Evolutionary conservation across 345 rosid genomes (phyloP), one percentile per base, ranked within the genome.

Genomic region (Punica granatum): DNA sequence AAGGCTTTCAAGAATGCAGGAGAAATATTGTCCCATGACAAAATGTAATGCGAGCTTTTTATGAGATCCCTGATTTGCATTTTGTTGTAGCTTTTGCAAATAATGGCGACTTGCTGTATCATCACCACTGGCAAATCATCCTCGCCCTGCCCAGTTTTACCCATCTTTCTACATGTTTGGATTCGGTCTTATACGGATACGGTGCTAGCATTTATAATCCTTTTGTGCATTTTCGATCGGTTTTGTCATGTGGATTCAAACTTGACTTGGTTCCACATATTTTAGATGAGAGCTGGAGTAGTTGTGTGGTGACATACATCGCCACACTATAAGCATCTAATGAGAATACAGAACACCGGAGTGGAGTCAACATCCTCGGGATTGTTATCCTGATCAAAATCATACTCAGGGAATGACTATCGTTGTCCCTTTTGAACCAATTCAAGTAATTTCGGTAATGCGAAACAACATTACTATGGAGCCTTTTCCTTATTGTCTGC

Each of bases 1-100:
- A 70, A 48, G 65, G 65, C 69, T 63, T 60, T 71, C 49, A 28
- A n/a, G 37, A 67, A 48, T 61, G 71, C 67, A 25, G 64, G 67
- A 56, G 30, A 56, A 66, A 69, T 63, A 48, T 63, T 58, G 66
- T 37, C 60, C 64, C 74, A 32, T 71, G 69, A 43, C 35, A 39
- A 71, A 65, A 28, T 42, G 64, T 33, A 41, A 49, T 36, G 67
- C 67, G 49, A 63, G 44, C 15, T 53, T 25, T 64, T 39, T 28
- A 23, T 33, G 34, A 28, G 67, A 49, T 33, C 30, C 60, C 48
- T 42, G 31, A 26, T 37, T 36, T 31, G 37, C 42, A 49, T 49
- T 63, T 49, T 14, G 42, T 10, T 58, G 31, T 39, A 7, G 69
- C 37, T 39, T 19, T 61, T 63, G 46, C n/a, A 46, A 64, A 70